Percentiles rank a stretch among this genome's conserved stretches.
Evolutionary conservation across 192 early-diverging fungal genomes (phyloP).

Genomic region (Linnemannia exigua): DNA sequence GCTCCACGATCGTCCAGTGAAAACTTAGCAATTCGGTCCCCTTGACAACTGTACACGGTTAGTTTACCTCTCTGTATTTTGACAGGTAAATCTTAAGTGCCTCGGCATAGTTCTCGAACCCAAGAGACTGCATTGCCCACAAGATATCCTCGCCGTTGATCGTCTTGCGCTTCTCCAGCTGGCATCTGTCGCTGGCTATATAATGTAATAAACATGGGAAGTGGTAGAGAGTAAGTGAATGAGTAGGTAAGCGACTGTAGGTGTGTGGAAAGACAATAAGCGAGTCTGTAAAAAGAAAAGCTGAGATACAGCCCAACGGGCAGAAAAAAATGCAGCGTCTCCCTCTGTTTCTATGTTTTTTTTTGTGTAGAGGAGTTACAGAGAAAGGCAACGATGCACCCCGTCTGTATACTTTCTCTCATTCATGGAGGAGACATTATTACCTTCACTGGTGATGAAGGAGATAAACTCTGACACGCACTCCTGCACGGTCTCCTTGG

Average conservation of each 20-base stretch:
- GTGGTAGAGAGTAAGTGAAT: neutral
- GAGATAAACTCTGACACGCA: constrained; percentile 99
- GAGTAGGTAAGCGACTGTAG: neutral
- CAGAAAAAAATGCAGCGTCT: neutral
- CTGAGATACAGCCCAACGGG: neutral
- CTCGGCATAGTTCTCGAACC: constrained; percentile 97
- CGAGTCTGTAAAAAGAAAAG: neutral
- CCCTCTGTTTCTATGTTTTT: neutral
- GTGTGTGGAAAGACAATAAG: neutral
- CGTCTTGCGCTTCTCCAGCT: constrained; percentile 96
- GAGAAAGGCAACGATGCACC: neutral
- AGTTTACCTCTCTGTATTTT: constrained; percentile 90
- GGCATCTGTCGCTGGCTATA: constrained; percentile 92
- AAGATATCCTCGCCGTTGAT: constrained; percentile 99
- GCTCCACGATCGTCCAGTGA: constrained; percentile 20
- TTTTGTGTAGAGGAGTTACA: too few relatives aligned
- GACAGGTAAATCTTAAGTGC: constrained; percentile 89
- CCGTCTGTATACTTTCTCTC: neutral
- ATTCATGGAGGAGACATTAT: neutral
- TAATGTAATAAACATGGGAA: neutral
- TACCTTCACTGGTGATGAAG: constrained; percentile 96
- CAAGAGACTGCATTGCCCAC: constrained; percentile 97
- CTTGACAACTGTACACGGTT: neutral
- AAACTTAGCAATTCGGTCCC: neutral
- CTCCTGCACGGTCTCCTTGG: constrained; percentile 96